These are phyloP conservation scores for Kurtzmaniella quercitrusa DNA, from an alignment of 1,139 yeast genomes.

Conservation along the genomic window DNA sequence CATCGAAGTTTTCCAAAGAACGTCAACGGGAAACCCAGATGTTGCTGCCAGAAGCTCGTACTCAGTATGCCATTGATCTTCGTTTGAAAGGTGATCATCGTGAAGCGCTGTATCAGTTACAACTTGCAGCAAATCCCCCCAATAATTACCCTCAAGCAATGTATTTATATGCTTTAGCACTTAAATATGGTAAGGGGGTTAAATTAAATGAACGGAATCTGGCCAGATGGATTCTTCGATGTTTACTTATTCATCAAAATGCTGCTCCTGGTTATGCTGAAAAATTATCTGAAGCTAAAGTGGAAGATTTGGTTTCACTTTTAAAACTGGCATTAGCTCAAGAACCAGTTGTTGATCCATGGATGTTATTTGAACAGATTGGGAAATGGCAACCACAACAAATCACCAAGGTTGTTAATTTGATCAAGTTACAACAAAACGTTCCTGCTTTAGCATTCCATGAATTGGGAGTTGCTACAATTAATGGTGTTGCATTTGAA, in stretches of 20 bases:
- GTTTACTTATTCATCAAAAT: conserved; percentile 19
- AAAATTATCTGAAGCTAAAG: conserved; percentile 23
- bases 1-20: conserved; percentile 2
- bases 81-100: conserved; percentile 57
- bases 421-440: conserved; percentile 26
- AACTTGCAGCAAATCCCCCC: conserved; percentile 57
- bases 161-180: conserved; percentile 66
- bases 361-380: conserved; percentile 21
- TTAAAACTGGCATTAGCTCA: conserved; percentile 17
- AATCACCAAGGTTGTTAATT: conserved; percentile 22
- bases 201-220: conserved; percentile 55
- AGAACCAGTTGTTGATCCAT: conserved; percentile 27
- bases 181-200: conserved; percentile 70
- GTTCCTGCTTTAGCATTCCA: conserved; percentile 30
- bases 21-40: conserved; percentile 8
- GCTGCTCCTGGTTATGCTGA: conserved; percentile 12
- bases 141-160: conserved; percentile 57
- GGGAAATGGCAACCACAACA: conserved; percentile 22
- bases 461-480: conserved; percentile 60
- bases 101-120: conserved; percentile 68
- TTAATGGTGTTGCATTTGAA: conserved; percentile 58
- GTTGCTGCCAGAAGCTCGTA: conserved; percentile 41
- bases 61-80: conserved; percentile 48
- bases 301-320: conserved; percentile 32
- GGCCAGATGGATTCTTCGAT: conserved; percentile 55